A percentile compares a stretch with the other conserved stretches of the same genome.
These are phyloP conservation scores for Tuber magnatum DNA, from an alignment of 495 filamentous ascomycete species.

Conservation along the genomic window DNA sequence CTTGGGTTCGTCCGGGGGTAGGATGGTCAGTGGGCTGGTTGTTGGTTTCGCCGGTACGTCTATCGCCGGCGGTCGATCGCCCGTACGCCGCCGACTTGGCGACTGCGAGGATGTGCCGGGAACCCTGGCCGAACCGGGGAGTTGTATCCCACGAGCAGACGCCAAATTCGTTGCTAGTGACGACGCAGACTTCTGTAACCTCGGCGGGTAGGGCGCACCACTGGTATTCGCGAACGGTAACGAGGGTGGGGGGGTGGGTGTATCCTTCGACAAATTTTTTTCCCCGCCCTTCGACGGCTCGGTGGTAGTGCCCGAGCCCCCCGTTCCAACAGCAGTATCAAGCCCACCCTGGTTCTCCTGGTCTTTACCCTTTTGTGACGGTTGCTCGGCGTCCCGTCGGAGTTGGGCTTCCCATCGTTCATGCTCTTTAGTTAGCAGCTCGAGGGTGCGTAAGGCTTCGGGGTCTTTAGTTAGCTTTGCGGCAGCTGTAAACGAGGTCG, in stretches of 20 bases:
- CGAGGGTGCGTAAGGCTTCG: constrained; percentile 77
- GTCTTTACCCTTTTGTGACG: constrained; percentile 21
- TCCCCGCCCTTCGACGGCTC: constrained; percentile 6
- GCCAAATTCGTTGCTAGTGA: constrained; percentile 90
- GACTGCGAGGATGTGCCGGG: constrained; percentile 57
- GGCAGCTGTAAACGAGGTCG: constrained; percentile 79
- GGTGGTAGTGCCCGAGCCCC: constrained; percentile 6
- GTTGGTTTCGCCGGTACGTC: constrained; percentile 30
- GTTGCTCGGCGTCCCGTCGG: constrained; percentile 27
- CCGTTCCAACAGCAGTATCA: constrained; percentile 21
- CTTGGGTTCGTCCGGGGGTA: constrained; percentile 35
- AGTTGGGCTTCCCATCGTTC: constrained; percentile 33
- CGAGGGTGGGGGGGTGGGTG: constrained; percentile 20
- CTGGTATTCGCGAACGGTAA: constrained; percentile 46
- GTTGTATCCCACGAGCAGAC: constrained; percentile 76
- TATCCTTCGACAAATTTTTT: constrained; percentile 26
- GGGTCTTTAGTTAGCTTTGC: constrained; percentile 63
- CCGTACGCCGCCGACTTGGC: constrained; percentile 30
- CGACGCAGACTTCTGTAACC: constrained; percentile 56
- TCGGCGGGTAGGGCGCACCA: constrained; percentile 51
- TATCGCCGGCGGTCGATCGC: constrained; percentile 13
- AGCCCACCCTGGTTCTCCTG: constrained; percentile 20
- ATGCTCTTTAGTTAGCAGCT: constrained; percentile 70
- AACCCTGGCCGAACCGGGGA: constrained; percentile 54
- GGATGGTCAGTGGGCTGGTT: constrained; percentile 23